These are phyloP conservation scores for Heliocybe sulcata DNA, from an alignment of 1,284 basidiomycete species.

Conservation along the genomic window DNA sequence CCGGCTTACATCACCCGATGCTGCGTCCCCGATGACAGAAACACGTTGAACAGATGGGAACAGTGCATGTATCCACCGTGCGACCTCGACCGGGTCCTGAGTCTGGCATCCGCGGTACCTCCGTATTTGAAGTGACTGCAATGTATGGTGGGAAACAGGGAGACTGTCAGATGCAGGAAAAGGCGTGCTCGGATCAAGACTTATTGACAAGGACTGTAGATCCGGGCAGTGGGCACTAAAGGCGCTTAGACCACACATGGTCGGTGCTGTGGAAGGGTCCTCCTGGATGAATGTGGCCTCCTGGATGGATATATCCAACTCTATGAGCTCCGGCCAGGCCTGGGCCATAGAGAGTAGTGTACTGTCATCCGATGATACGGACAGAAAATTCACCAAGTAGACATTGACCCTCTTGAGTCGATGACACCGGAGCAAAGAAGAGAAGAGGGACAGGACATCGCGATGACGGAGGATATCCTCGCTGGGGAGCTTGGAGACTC, in stretches of 20 bases:
- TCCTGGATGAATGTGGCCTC: no score
- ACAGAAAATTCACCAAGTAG: no score
- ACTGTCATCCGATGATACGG: background rate
- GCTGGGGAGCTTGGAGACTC: no score
- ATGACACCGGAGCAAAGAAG: no score
- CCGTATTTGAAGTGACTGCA: background rate
- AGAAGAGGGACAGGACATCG: no score
- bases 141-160: background rate
- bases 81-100: background rate
- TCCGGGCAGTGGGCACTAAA: background rate
- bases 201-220: background rate
- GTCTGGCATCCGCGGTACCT: background rate
- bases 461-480: no score
- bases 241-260: background rate
- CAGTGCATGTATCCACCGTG: background rate
- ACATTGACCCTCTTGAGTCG: no score
- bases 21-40: no score
- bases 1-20: background rate
- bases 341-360: background rate
- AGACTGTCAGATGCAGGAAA: background rate
- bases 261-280: background rate
- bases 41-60: background rate
- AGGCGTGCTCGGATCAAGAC: background rate
- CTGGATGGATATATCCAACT: no score
- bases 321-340: background rate